Evolutionary conservation across 345 rosid species (phyloP), one percentile per base, ranked within the genome.

Genomic region (Viola odorata): DNA sequence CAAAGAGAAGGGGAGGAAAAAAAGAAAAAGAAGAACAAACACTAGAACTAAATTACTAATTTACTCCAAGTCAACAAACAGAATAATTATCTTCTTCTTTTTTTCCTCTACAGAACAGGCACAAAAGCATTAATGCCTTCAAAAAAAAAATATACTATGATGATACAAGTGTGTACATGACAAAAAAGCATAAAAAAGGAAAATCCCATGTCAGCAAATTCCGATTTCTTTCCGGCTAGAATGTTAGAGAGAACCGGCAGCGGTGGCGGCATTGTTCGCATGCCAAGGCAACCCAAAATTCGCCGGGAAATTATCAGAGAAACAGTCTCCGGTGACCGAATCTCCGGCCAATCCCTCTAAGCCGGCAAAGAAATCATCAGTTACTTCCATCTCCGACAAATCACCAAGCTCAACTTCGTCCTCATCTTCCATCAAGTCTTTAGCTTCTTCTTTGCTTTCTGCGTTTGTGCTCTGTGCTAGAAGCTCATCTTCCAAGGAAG

Each of bases 341-440:
- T 55, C 75, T 12, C 50, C 50, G 50, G 80, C 67, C 7, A 90
- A 69, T 37, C 78, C 97, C 50, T 88, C 99, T 52, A 88, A 58
- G 1, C 95, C 96, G 41, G 63, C 84, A n/a, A 85, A 88, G 76
- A 94, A 90, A 72, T 94, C 97, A 42, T 94, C 96, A 42, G 85
- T 73, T n/a, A 79, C 78, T 11, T 71, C 91, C 67, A 76, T 77
- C 55, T 81, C 85, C 9, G 88, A 83, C 39, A 85, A 55, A 62
- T 58, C 76, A 51, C 75, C 84, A 40, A 75, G 66, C 63, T 84
- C 96, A 17, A 72, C 89, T 9, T 83, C 92, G 38, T 79, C 94
- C 1, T 82, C 88, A 11, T 81, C 86, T 55, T 75, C 89, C 41
- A 77, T 79, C 45, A 71, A 4, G 37, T 80, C 88, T 23, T 64